A percentile compares a stretch with the other conserved stretches of the same genome.
Evolutionary conservation across 2,329 filamentous ascomycete species (phyloP).

Genomic region (Pyrenophora graminea): DNA sequence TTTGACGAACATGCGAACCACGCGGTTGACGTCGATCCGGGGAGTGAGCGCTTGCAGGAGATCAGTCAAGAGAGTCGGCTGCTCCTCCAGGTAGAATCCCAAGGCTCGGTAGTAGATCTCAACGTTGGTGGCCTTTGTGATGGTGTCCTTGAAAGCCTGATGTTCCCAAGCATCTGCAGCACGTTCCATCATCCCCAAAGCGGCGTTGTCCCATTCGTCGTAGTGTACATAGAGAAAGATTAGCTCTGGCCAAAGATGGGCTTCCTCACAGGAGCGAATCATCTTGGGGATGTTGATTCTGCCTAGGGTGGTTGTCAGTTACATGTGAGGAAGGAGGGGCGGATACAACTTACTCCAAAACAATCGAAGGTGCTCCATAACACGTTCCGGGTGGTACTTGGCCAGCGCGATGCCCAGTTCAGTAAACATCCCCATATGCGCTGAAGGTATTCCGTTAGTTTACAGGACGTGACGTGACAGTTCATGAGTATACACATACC

Average conservation of each 20-base stretch:
- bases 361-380: conserved; percentile 98
- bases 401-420: conserved; percentile 87
- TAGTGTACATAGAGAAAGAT: conserved; percentile 99
- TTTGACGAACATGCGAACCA: conserved; percentile 99
- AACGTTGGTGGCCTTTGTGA: conserved; percentile 95
- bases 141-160: conserved; percentile 98
- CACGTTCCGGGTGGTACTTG: conserved; percentile 91
- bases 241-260: conserved; percentile 94
- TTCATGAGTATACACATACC: neutral
- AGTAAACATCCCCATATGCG: conserved; percentile 96
- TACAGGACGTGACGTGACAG: neutral
- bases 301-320: conserved; percentile 33
- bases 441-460: neutral
- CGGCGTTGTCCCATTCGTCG: conserved; percentile 97
- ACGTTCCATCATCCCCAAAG: conserved; percentile 96
- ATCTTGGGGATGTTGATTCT: conserved; percentile 98
- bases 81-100: conserved; percentile 97
- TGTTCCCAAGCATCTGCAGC: conserved; percentile 98
- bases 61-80: conserved; percentile 94
- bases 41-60: conserved; percentile 88
- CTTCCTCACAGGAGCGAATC: conserved; percentile 90
- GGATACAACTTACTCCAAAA: conserved; percentile 70
- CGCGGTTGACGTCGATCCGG: conserved; percentile 95
- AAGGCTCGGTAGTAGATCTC: conserved; percentile 98
- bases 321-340: too few species aligned